Percentiles rank a stretch among this genome's conserved stretches.
These are phyloP conservation scores for Nadsonia starkeyi-henricii DNA, from an alignment of 1,139 yeast genomes.

Conservation along the genomic window DNA sequence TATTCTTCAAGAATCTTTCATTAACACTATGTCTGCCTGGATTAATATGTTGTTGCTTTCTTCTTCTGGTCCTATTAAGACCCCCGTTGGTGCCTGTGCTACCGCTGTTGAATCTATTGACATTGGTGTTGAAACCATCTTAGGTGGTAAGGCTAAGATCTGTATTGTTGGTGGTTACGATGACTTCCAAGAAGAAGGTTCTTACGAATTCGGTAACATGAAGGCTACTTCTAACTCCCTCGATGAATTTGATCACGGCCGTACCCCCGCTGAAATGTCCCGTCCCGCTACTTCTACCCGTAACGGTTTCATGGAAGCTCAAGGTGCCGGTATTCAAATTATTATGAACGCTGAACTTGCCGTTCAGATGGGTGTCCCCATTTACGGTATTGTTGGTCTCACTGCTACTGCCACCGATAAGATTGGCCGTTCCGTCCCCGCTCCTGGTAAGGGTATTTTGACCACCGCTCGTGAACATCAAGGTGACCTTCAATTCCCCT, in stretches of 20 bases:
- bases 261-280: constrained; percentile 97
- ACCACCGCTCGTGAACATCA: constrained; percentile 94
- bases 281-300: constrained; percentile 95
- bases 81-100: constrained; percentile 99
- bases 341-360: constrained; percentile 94
- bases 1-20: constrained; percentile 91
- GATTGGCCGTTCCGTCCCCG: constrained; percentile 98
- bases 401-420: constrained; percentile 96
- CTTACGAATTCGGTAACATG: constrained; percentile 96
- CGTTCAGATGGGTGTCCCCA: constrained; percentile 96
- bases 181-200: constrained; percentile 98
- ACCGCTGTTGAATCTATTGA: constrained; percentile 97
- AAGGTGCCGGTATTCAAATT: constrained; percentile 97
- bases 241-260: constrained; percentile 84
- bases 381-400: constrained; percentile 87
- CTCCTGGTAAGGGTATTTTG: constrained; percentile 98
- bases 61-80: constrained; percentile 97
- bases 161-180: constrained; percentile 98
- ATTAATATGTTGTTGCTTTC: constrained; percentile 93
- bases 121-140: constrained; percentile 84
- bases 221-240: constrained; percentile 88
- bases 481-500: constrained; percentile 66
- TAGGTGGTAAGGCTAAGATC: constrained; percentile 87
- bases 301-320: constrained; percentile 98
- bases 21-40: constrained; percentile 99